Evolutionary conservation across 768 basidiomycete species (phyloP).

Genomic region (Cyathus striatus): DNA sequence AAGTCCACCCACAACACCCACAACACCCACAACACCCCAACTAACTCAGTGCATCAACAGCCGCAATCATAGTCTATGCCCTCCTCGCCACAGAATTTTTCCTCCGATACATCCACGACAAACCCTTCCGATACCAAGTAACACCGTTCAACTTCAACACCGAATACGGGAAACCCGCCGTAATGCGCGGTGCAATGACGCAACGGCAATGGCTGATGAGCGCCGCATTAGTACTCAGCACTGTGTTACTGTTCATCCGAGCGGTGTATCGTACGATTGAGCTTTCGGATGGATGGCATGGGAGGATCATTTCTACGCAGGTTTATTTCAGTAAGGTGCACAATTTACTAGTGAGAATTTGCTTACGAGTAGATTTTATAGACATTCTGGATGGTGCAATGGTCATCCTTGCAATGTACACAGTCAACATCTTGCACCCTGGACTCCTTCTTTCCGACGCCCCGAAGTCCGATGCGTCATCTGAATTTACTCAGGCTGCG

Average conservation of each 20-base stretch:
- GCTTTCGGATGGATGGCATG: conserved; percentile 35
- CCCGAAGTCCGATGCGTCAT: too few relatives aligned
- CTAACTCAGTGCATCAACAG: too few relatives aligned
- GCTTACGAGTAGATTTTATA: conserved; percentile 10
- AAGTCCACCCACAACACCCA: too few relatives aligned
- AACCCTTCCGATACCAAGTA: conserved; percentile 16
- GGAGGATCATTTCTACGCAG: conserved; percentile 31
- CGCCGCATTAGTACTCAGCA: background rate
- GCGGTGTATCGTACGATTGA: conserved; percentile 38
- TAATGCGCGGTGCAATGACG: background rate
- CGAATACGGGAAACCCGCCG: background rate
- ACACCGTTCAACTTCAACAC: too few relatives aligned
- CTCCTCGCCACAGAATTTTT: conserved; percentile 40
- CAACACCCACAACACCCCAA: too few relatives aligned
- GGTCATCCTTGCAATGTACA: conserved; percentile 38
- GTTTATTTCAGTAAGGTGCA: conserved; percentile 26
- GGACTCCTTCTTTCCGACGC: conserved; percentile 27
- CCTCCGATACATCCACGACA: conserved; percentile 27
- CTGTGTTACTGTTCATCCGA: conserved; percentile 12
- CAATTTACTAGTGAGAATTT: background rate
- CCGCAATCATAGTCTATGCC: conserved; percentile 35
- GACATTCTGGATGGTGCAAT: conserved; percentile 44
- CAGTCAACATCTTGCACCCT: conserved; percentile 41
- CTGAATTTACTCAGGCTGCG: too few relatives aligned
- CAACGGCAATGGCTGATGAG: background rate